Evolutionary conservation across 495 filamentous ascomycete species (phyloP), one percentile per base, ranked within the genome.

Genomic region (Antarctomyces pellizariae): DNA sequence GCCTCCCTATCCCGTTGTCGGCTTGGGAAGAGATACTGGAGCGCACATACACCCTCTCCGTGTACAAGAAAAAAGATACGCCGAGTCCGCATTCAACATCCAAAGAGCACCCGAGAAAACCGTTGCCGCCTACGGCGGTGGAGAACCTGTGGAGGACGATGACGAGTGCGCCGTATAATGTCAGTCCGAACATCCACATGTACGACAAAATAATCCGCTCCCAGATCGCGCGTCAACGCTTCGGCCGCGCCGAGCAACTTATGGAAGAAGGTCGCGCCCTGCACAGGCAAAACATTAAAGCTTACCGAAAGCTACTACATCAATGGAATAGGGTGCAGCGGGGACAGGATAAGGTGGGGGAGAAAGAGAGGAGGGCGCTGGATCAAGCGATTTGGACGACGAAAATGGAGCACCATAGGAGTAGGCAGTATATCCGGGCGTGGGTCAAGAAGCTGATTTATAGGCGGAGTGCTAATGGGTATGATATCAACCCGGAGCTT

Each of bases 11-110:
- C 29, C 33, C 58, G 1, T 16, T 32, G 3, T 33, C 47, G 7
- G 48, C 60, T 10, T 76, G 71, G 71, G 33, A 36, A 2, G 55
- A 67, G 22, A 38, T 77, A 5, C 47, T 75, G 14, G 53, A 66
- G 29, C 60, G 68, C 47, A 57, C 66, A 2, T 76, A 54, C 36
- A 50, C 65, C 7, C 41, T 67, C 9, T 46, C 57, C 15, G 36
- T 44, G 22, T 35, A 35, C 13, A 34, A 7, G 12, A 14, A 15
- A 11, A 29, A 11, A 15, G 7, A 14, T 7, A n/a, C 14, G 20
- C 29, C 16, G 10, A 27, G 11, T 10, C 14, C 8, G 6, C 16
- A 26, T 7, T 28, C 17, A 7, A 25, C 15, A 32, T 16, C 28
- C 24, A 23, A 32, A 36, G 25, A 48, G 41, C 17, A 34, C 28